Evolutionary conservation across 305 asterid genomes (phyloP).

Genomic region (Solanum hybrid): DNA sequence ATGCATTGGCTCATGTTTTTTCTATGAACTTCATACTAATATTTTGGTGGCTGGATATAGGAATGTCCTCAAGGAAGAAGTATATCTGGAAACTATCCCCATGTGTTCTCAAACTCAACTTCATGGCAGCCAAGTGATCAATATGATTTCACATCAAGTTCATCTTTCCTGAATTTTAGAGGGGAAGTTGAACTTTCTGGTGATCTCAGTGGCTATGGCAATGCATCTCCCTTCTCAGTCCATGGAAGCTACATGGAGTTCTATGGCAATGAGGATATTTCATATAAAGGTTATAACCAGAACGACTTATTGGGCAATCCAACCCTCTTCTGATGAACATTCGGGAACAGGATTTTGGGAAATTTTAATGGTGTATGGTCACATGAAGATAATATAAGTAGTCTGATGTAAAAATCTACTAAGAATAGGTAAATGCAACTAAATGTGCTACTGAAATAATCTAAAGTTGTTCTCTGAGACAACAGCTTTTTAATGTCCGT

Average conservation of each 20-base stretch:
- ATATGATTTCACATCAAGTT: slow-evolving; percentile 27
- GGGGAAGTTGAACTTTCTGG: slow-evolving; percentile 27
- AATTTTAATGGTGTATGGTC: not conserved
- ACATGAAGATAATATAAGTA: slow-evolving; percentile 1
- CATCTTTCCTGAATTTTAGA: slow-evolving; percentile 31
- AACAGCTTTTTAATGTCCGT: slow-evolving; percentile 21
- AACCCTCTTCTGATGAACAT: slow-evolving; percentile 12
- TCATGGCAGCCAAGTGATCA: slow-evolving; percentile 20
- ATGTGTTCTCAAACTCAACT: slow-evolving; percentile 16
- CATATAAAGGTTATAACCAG: slow-evolving; percentile 17
- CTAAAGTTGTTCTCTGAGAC: slow-evolving; percentile 12
- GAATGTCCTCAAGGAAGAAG: slow-evolving; percentile 19
- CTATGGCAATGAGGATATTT: slow-evolving; percentile 18
- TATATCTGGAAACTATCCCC: slow-evolving; percentile 1
- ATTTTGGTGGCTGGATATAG: slow-evolving; percentile 12
- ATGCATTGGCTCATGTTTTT: not conserved
- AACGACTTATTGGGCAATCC: slow-evolving; percentile 9
- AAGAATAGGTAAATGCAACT: not conserved
- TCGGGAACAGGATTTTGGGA: not conserved
- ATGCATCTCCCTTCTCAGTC: slow-evolving; percentile 25
- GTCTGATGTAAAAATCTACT: not conserved
- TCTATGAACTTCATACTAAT: not conserved
- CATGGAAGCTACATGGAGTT: slow-evolving; percentile 24
- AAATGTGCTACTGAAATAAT: not conserved
- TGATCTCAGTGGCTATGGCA: slow-evolving; percentile 20